A percentile compares a stretch with the other conserved stretches of the same genome.
These are phyloP conservation scores for Vitis rupestris DNA, from an alignment of 164 flowering plant species.

Conservation along the genomic window DNA sequence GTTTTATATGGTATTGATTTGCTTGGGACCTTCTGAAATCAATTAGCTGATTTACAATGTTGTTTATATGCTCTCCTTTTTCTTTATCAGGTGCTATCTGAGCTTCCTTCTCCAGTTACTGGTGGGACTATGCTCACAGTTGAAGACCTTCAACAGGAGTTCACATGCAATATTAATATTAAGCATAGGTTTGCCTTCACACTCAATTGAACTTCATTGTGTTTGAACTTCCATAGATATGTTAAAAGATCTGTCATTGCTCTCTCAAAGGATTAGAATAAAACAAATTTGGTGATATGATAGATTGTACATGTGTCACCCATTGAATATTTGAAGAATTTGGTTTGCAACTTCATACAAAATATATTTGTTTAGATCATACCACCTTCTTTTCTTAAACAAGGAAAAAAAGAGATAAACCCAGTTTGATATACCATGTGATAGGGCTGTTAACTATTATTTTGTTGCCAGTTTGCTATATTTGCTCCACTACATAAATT, in stretches of 20 bases:
- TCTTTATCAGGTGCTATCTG: conserved; percentile 55
- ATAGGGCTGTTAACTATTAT: too few relatives aligned
- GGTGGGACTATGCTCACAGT: conserved; percentile 73
- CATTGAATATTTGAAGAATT: too few relatives aligned
- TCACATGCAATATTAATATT: conserved; percentile 73
- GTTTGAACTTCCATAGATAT: neutral
- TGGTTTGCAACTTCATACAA: neutral
- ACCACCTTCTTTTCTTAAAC: neutral
- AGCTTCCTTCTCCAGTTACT: conserved; percentile 79
- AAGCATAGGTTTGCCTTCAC: conserved; percentile 68
- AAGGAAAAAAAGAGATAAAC: too few relatives aligned
- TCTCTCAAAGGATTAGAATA: too few relatives aligned
- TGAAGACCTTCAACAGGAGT: conserved; percentile 91
- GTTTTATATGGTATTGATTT: neutral
- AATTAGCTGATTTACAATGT: neutral
- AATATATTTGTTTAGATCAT: neutral
- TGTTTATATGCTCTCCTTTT: conserved; percentile 1
- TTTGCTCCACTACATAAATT: neutral
- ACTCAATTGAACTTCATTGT: neutral
- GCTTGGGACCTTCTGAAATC: neutral
- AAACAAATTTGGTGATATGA: too few relatives aligned
- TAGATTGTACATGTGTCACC: too few relatives aligned
- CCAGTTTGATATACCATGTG: too few relatives aligned
- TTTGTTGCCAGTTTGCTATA: neutral
- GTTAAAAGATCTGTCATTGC: neutral